Evolutionary conservation across 345 rosid genomes (phyloP), one percentile per base, ranked within the genome.

Genomic region (Acer negundo): DNA sequence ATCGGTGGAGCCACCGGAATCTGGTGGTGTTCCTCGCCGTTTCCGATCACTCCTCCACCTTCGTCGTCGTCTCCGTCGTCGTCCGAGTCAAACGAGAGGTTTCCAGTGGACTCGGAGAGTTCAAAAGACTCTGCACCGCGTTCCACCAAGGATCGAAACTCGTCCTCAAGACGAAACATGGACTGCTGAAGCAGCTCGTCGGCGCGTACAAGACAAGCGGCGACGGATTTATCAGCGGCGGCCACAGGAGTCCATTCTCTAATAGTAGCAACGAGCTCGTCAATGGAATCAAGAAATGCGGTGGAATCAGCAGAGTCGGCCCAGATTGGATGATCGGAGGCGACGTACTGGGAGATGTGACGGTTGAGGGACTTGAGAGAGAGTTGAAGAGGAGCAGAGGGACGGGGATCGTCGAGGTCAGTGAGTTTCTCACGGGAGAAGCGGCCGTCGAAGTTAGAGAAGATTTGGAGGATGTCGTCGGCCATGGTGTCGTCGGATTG

Each of bases 401-500:
- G 68, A 7, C 84, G 82, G 40, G 90, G 82, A 56, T 81, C 85
- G 42, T 83, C 88, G 63, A 22, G 11, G 80, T 83, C 86, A 7
- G 75, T 80, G 67, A 93, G 75, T 51, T 89, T 93, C 76, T 93
- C 99, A 47, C 99, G 98, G 20, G 98, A 89, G 47, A 93, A 93
- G 17, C 99, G 80, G 68, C 92, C 92, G 85, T 95, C 98, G 83
- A 90, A 93, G 85, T 80, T 92, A 70, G 98, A 93, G 86, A 92
- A 91, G 81, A 93, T 93, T 87, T 95, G 99, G 74, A 93, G 80
- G 79, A 95, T 89, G 81, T 95, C 98, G 69, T 93, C 97, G 16
- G 98, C 91, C 90, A 87, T 90, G 72, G 89, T 80, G 64, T 95
- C 95, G 78, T 95, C 95, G 77, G 92, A 89, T 62, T 88, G 91